Percentiles rank a stretch among this genome's conserved stretches.
phyloP scores from a whole-genome alignment of 2,329 filamentous ascomycete genomes.

The Juglanconis oblonga region DNA sequence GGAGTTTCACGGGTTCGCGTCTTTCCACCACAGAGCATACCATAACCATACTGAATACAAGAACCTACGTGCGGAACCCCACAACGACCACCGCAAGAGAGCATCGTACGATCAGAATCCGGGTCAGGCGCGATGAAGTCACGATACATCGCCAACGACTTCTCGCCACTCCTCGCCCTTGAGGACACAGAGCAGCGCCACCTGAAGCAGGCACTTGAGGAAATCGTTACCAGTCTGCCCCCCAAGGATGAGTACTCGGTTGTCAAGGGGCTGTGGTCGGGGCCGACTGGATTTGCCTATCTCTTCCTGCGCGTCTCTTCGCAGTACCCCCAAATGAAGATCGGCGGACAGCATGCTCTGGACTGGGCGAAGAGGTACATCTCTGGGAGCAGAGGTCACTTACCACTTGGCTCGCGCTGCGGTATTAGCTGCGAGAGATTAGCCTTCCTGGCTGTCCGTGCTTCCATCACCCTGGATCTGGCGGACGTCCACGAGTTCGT shows the following conservation, averaged over 20 bases:
- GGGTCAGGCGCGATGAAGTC: not conserved
- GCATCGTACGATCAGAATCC: not conserved
- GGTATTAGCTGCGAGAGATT: slow-evolving; percentile 50
- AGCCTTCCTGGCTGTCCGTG: slow-evolving; percentile 42
- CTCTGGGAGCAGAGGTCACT: slow-evolving; percentile 32
- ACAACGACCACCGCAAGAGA: not conserved
- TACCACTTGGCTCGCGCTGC: slow-evolving; percentile 41
- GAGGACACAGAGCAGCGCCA: slow-evolving; percentile 26
- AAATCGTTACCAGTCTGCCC: slow-evolving; percentile 34
- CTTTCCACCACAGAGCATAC: too few relatives aligned
- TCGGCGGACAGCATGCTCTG: slow-evolving; percentile 38
- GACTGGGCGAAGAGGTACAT: slow-evolving; percentile 50
- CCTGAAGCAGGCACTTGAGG: slow-evolving; percentile 33
- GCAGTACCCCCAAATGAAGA: slow-evolving; percentile 38
- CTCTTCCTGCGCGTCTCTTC: slow-evolving; percentile 50
- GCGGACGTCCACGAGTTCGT: slow-evolving; percentile 38
- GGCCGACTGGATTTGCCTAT: slow-evolving; percentile 55
- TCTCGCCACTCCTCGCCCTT: slow-evolving; percentile 27
- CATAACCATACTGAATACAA: too few relatives aligned
- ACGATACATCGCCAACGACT: slow-evolving; percentile 33
- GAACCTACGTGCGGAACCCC: not conserved
- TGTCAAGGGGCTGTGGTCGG: slow-evolving; percentile 45
- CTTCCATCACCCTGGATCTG: slow-evolving; percentile 38
- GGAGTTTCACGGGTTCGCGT: too few relatives aligned
- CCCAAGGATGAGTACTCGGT: slow-evolving; percentile 33